Conservation (phyloP, 257 asterid genomes). For the Jaltomata sinuosa region DNA sequence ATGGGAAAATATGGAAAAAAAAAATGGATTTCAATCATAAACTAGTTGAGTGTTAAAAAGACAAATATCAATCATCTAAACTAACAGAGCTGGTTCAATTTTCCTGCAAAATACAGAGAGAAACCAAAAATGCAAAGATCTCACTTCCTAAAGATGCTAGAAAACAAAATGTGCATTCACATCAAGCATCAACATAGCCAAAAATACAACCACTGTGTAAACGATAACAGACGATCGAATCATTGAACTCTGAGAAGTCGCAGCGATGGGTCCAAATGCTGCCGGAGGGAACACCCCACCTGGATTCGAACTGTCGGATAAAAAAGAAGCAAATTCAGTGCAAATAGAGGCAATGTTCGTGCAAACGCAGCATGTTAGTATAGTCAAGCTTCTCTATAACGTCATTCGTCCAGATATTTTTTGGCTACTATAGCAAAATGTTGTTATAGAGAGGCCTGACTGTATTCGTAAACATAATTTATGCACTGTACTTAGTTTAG, state of each 20-base stretch:
- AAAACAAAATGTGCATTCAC: constrained; percentile 15
- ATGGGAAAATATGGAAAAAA: background rate
- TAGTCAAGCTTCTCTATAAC: background rate
- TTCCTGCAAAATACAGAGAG: background rate
- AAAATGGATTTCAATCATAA: background rate
- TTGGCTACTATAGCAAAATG: background rate
- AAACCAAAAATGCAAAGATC: background rate
- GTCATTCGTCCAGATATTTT: no score
- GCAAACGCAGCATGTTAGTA: background rate
- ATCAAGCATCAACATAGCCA: constrained; percentile 17
- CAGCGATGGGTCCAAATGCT: constrained; percentile 52
- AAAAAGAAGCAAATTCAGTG: background rate
- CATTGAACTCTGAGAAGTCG: constrained; percentile 25
- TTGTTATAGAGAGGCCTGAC: background rate
- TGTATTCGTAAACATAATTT: background rate
- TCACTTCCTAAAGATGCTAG: constrained; percentile 5
- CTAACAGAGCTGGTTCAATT: background rate
- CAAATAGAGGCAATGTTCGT: background rate
- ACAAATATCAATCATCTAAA: background rate
- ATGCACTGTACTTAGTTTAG: background rate
- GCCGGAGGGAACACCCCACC: constrained; percentile 38
- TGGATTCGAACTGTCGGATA: constrained; percentile 39
- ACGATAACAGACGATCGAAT: constrained; percentile 3
- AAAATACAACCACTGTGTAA: constrained; percentile 17
- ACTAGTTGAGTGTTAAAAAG: background rate